phyloP scores from a whole-genome alignment of 177 flowering plant species.

The Tripterygium wilfordii region DNA sequence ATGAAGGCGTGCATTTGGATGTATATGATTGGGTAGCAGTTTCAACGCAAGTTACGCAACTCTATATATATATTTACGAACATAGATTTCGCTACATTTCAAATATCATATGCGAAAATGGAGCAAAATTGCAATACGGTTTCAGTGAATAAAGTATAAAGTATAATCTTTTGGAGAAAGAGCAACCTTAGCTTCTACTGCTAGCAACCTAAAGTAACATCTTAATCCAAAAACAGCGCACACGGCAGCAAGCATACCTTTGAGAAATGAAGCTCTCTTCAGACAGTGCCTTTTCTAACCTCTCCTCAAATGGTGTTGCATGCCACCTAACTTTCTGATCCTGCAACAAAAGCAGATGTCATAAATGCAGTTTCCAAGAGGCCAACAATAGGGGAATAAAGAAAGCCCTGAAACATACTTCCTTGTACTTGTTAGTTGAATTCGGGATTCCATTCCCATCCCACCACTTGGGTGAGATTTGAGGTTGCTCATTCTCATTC shows the following conservation, averaged over 20 bases:
- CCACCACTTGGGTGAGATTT: slow-evolving; percentile 60
- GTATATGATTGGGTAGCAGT: too few relatives aligned
- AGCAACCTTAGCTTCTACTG: too few relatives aligned
- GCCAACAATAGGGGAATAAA: background rate
- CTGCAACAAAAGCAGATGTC: slow-evolving; percentile 30
- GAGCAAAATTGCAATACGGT: too few relatives aligned
- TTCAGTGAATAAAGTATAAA: too few relatives aligned
- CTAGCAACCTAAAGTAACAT: background rate
- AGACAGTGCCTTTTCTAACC: slow-evolving; percentile 86
- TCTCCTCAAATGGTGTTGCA: slow-evolving; percentile 96
- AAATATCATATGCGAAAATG: too few relatives aligned
- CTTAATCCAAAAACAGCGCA: background rate
- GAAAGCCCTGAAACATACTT: slow-evolving; percentile 45
- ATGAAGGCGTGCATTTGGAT: too few relatives aligned
- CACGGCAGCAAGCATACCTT: slow-evolving; percentile 30
- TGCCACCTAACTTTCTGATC: slow-evolving; percentile 98
- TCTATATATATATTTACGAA: too few relatives aligned
- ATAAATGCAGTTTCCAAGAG: background rate
- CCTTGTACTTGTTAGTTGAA: slow-evolving; percentile 90
- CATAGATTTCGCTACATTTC: too few relatives aligned
- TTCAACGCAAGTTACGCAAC: too few relatives aligned
- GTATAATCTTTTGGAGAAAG: too few relatives aligned
- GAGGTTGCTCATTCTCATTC: slow-evolving; percentile 49
- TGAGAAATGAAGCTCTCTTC: slow-evolving; percentile 57
- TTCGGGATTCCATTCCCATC: slow-evolving; percentile 98